Base-by-base conservation (phyloP, 2,329 filamentous ascomycete genomes). In the Corniculantispora saksenae region DNA sequence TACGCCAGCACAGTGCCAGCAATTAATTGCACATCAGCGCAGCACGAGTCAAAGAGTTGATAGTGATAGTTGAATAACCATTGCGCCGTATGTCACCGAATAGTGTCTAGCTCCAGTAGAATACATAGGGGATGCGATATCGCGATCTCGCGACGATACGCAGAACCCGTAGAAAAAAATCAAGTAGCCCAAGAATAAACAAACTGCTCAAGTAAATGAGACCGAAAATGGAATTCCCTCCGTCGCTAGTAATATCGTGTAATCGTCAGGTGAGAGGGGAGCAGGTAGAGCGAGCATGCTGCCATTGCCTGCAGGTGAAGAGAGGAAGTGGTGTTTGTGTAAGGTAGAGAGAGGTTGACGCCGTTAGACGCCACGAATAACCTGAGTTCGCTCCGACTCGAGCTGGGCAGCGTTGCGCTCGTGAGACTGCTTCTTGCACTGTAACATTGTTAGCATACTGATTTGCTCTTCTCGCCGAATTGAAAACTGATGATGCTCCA, bases 401-500 rank as follows among this genome's bases (percentile, higher is more conserved):
- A 99, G 84, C 81, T 96, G 94, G 70, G 93, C 91, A 66, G 93
- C 92, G 78, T 99, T 99, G 70, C 93, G 89, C 78, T 96, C 93
- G 80, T 97, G 93, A 56, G 92, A 94, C 79, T 97, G 93, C 83
- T 97, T 95, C 86, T 97, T 97, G 86, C 94, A 97, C 88, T 90
- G 74, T 35, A 66, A 60, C 61, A 23, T 56, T 29, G 61, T 67
- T 45, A 70, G 66, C 53, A 50, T 43, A 25, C 12, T 35, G 35
- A 29, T 43, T 43, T 4, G 17, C 29, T 38, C 40, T 43, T 25
- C 15, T 40, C 38, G 7, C 23, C 23, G 3, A 27, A 27, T 51
- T 27, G 23, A 2, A 51, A 43, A 43, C 17, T 4, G 17, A 7
- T 7, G 13, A 15, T 38, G 17, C 29, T 27, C 38, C 4, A 32